A percentile compares a stretch with the other conserved stretches of the same genome.
Evolutionary conservation across 2,329 filamentous ascomycete species (phyloP).

Genomic region (Penicillium freii): DNA sequence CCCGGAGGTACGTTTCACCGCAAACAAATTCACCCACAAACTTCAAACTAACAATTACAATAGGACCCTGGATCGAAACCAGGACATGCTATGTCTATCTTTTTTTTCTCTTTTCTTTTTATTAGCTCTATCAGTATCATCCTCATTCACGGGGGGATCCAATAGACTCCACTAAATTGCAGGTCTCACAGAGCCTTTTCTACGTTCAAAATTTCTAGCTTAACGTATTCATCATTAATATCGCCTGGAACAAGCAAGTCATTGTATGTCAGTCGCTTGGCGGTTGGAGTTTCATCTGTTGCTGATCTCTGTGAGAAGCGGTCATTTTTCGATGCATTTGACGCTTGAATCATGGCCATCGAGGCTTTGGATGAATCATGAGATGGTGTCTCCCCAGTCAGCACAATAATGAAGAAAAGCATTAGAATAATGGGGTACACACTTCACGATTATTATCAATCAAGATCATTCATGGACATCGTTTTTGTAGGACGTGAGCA

Average conservation of each 20-base stretch:
- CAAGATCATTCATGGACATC: neutral
- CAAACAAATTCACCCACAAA: neutral
- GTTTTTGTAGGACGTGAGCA: neutral
- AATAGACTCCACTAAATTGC: neutral
- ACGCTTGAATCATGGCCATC: neutral
- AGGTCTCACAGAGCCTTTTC: too few species aligned
- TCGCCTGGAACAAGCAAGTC: neutral
- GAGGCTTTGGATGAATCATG: neutral
- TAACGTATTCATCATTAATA: too few species aligned
- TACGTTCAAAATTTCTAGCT: neutral
- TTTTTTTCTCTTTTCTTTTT: neutral
- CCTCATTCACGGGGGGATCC: too few species aligned
- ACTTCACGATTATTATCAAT: neutral
- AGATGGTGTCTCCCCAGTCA: neutral
- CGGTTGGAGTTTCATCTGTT: neutral
- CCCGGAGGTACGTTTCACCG: conserved; percentile 36
- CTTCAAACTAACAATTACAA: neutral
- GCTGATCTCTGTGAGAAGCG: neutral
- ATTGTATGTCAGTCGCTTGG: neutral
- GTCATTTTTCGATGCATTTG: neutral
- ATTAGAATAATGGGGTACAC: neutral
- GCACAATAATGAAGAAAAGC: neutral
- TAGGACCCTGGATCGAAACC: conserved; percentile 3
- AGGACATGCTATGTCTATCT: conserved; percentile 1
- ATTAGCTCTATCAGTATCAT: too few species aligned